Evolutionary conservation across 495 filamentous ascomycete genomes (phyloP), one percentile per base, ranked within the genome.

Genomic region (Penicillium paradoxum): DNA sequence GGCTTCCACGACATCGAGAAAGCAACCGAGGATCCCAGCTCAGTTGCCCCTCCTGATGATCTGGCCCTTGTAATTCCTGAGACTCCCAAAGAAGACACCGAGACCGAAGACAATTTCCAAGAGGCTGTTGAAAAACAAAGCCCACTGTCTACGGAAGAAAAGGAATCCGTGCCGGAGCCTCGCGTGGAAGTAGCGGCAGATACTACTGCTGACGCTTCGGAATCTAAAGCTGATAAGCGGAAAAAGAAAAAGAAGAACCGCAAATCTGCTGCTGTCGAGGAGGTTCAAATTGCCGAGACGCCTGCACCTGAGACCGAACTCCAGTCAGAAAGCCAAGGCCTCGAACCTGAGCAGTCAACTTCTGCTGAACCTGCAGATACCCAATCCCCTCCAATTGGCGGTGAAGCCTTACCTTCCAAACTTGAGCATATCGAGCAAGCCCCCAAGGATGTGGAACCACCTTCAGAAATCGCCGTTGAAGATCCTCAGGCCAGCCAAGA

Each of bases 181-280:
- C 6, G 34, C 14, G n/a, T 21, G 3, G 44, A 54, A 17, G 29
- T 30, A 14, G 21, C 38, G 24, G 14, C 32, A 27, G 34, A 46
- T 15, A 7, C 41, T 14, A n/a, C 50, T 0, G 7, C 42, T 24
- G 52, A 60, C 6, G 24, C 51, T 0, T 25, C 58, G 24, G 54
- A 65, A 29, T 22, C 51, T 3, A 36, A 54, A 27, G 46, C 55
- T 8, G 57, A 65, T 58, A 71, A 68, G 49, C 54, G 60, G 29
- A 68, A 71, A 49, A 69, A 60, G 36, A 68, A 66, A 48, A 70
- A 70, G 59, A 70, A 70, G 42, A 70, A 70, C 32, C 60, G 62
- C 47, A 64, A 70, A 27, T 71, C 64, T 33, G 36, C 51, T 45
- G 27, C 45, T 9, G 54, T 58, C n/a, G 61, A 66, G 10, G 67